phyloP scores from a whole-genome alignment of 306 rosid species.

The Pyrus pyrifolia region DNA sequence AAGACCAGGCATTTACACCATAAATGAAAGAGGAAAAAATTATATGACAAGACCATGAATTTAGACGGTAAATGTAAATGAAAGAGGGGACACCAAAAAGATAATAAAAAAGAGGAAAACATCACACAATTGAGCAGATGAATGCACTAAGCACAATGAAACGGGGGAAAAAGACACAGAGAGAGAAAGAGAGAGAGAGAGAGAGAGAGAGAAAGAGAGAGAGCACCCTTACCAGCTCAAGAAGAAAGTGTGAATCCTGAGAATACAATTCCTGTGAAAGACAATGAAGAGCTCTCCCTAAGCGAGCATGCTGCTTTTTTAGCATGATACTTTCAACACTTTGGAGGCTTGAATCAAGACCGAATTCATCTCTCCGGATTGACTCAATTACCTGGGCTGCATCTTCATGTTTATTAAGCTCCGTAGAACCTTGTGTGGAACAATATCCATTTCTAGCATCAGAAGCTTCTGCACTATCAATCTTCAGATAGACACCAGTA shows the following conservation, averaged over 20 bases:
- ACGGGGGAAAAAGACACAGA: no score
- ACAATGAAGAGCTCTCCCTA: slow-evolving; percentile 97
- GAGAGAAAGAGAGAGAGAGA: no score
- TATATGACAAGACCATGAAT: no score
- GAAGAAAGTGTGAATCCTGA: slow-evolving; percentile 95
- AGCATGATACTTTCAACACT: slow-evolving; percentile 54
- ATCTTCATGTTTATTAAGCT: slow-evolving; percentile 35
- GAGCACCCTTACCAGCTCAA: slow-evolving; percentile 67
- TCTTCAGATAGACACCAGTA: slow-evolving; percentile 7
- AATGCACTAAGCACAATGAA: neutral
- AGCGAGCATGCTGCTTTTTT: slow-evolving; percentile 93
- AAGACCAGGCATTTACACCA: no score
- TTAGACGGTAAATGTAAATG: neutral
- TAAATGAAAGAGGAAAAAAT: no score
- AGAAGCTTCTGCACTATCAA: slow-evolving; percentile 23
- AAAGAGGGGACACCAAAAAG: neutral
- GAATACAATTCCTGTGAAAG: slow-evolving; percentile 97
- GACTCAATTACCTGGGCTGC: slow-evolving; percentile 66
- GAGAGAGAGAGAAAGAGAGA: no score
- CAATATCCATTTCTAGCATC: slow-evolving; percentile 21
- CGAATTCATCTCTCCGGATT: slow-evolving; percentile 89
- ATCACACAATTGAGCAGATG: neutral
- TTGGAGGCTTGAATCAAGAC: slow-evolving; percentile 68
- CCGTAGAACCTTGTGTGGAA: slow-evolving; percentile 18
- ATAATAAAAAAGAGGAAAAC: neutral